These are phyloP conservation scores for Pestalotiopsis sp. DNA, from an alignment of 2,329 filamentous ascomycete genomes.

Conservation along the genomic window DNA sequence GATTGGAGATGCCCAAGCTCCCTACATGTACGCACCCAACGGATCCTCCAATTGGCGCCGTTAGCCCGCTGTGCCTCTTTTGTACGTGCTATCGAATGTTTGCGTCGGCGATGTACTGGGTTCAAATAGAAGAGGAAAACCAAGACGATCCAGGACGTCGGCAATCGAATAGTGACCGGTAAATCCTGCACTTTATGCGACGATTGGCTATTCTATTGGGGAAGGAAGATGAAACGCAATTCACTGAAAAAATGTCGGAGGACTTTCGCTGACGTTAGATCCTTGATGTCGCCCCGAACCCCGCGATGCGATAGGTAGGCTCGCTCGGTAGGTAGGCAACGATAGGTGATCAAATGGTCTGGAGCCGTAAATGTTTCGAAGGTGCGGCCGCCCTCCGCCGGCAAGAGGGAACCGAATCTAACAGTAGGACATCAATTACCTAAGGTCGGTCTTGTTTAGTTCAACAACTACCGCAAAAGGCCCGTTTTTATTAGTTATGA, in stretches of 20 bases:
- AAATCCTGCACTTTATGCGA: neutral
- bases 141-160: neutral
- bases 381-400: neutral
- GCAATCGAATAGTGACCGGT: neutral
- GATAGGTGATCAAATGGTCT: neutral
- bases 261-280: neutral
- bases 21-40: neutral
- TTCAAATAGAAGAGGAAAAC: neutral
- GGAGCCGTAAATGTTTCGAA: neutral
- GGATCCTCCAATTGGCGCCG: neutral
- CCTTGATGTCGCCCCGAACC: slow-evolving; percentile 1
- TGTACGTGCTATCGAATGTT: neutral
- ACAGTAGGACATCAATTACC: no score
- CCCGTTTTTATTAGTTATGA: no score
- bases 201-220: neutral
- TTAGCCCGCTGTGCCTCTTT: neutral
- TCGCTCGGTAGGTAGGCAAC: no score
- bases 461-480: no score
- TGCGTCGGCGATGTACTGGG: neutral
- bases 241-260: neutral
- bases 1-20: neutral
- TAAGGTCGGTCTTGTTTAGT: no score
- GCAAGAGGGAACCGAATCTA: neutral
- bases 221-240: neutral
- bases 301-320: slow-evolving; percentile 6